These are phyloP conservation scores for Manihot esculenta DNA, from an alignment of 441 rosid genomes.

Conservation along the genomic window DNA sequence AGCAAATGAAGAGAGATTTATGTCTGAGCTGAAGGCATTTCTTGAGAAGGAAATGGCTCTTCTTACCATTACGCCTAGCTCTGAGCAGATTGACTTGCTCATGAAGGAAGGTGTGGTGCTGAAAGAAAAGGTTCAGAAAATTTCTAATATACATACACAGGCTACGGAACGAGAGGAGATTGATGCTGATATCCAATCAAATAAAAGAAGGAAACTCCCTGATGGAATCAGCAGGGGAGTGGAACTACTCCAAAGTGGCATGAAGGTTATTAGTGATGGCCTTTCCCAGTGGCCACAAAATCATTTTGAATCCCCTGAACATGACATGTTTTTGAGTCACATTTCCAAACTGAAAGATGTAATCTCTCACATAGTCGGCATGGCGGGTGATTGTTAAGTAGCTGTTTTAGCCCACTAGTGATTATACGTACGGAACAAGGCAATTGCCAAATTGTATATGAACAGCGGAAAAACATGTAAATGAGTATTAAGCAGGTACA, in stretches of 20 bases:
- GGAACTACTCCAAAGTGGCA: slow-evolving; percentile 68
- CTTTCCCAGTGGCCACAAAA: slow-evolving; percentile 60
- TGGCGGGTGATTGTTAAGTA: slow-evolving; percentile 25
- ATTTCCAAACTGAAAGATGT: slow-evolving; percentile 65
- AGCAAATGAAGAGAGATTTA: slow-evolving; percentile 60
- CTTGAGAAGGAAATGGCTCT: slow-evolving; percentile 79
- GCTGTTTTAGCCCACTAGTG: no score
- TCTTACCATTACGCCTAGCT: slow-evolving; percentile 34
- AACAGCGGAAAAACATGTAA: neutral
- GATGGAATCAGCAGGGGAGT: slow-evolving; percentile 71
- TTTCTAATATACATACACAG: slow-evolving; percentile 26
- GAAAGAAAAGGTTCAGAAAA: slow-evolving; percentile 39
- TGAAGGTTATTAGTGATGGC: slow-evolving; percentile 62
- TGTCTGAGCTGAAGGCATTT: slow-evolving; percentile 72
- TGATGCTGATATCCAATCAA: slow-evolving; percentile 36
- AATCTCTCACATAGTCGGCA: slow-evolving; percentile 50
- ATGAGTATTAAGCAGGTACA: neutral
- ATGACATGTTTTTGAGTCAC: slow-evolving; percentile 55
- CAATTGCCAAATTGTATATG: neutral
- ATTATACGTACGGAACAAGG: neutral
- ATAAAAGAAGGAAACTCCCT: slow-evolving; percentile 82
- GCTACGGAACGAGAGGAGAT: slow-evolving; percentile 33
- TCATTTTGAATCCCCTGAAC: slow-evolving; percentile 39
- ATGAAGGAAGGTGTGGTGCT: slow-evolving; percentile 54
- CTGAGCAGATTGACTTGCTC: slow-evolving; percentile 52